Base-by-base conservation (phyloP, 2,329 filamentous ascomycete genomes). In the Aspergillus sclerotialis region DNA sequence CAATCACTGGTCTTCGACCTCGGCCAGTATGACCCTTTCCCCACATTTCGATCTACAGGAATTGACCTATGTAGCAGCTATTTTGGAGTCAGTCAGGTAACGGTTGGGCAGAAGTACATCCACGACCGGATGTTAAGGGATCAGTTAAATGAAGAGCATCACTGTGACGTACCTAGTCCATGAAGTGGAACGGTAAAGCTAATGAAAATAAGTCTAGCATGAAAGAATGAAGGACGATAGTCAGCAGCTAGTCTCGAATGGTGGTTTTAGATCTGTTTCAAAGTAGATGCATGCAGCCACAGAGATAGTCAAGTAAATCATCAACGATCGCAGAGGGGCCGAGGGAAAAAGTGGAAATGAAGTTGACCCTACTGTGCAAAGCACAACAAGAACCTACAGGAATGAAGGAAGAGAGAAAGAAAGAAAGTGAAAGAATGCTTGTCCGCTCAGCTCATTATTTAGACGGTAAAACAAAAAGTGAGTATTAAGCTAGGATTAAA, bases 41-140 rank as follows among this genome's bases (percentile, higher is more conserved):
- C 72, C 72, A 76, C 73, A 77, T 75, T n/a, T 40, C 61, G 50
- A 33, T 43, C 27, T 40, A 29, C 16, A 15, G 28, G n/a, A 13
- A 18, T 21, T 16, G 10, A 17, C 7, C n/a, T 32, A 24, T 17
- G 10, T 6, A 21, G n/a, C 12, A 8, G 10, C 19, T 6, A 23
- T 6, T 10, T 10, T 6, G 19, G 10, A 10, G 10, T 23, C n/a
- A n/a, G n/a, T n/a, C 19, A 23, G 19, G 10, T 6, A 23, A 23
- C 19, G 19, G 19, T 7, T 6, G 19, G 10, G 19, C 7, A 23
- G 7, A 23, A n/a, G 19, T 6, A 23, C 19, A 10, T 7, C 7
- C 19, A 23, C 19, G 19, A 23, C 10, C 19, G 19, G 19, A 23
- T 7, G 19, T 10, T 6, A 23, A 10, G 19, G 19, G 10, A 23